phyloP scores from a whole-genome alignment of 306 rosid species.

The Pyrus pyrifolia region DNA sequence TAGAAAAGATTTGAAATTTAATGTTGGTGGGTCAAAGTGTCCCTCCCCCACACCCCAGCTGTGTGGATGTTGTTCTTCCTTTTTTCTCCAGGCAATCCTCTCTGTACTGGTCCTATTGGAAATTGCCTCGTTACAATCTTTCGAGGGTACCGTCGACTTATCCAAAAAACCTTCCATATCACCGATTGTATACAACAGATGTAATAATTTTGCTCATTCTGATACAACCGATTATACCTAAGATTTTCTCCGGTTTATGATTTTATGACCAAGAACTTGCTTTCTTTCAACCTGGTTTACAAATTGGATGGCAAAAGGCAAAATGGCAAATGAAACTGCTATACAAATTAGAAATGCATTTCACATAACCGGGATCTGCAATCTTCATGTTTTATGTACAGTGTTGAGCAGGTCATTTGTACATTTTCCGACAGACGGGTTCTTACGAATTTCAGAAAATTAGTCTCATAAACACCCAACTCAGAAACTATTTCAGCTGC shows the following conservation, averaged over 20 bases:
- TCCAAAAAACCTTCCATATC: too few species aligned
- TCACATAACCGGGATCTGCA: background rate
- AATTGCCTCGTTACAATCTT: background rate
- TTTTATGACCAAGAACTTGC: background rate
- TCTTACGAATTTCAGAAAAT: background rate
- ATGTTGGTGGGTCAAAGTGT: background rate
- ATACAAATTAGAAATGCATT: background rate
- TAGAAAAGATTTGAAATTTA: background rate
- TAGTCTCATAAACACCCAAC: background rate
- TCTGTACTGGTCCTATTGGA: background rate
- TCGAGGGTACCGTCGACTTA: too few species aligned
- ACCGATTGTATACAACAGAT: too few species aligned
- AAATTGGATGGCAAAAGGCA: background rate
- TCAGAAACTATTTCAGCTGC: background rate
- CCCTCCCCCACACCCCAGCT: background rate
- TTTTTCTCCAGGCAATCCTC: background rate
- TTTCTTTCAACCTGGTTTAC: background rate
- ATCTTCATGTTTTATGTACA: background rate
- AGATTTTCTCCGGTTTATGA: background rate
- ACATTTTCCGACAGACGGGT: background rate
- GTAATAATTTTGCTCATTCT: too few species aligned
- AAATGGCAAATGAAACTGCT: background rate
- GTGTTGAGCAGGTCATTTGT: background rate
- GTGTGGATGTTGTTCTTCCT: background rate
- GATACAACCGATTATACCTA: background rate